Base-by-base conservation (phyloP, 2,329 filamentous ascomycete genomes). In the Colletotrichum sp. region DNA sequence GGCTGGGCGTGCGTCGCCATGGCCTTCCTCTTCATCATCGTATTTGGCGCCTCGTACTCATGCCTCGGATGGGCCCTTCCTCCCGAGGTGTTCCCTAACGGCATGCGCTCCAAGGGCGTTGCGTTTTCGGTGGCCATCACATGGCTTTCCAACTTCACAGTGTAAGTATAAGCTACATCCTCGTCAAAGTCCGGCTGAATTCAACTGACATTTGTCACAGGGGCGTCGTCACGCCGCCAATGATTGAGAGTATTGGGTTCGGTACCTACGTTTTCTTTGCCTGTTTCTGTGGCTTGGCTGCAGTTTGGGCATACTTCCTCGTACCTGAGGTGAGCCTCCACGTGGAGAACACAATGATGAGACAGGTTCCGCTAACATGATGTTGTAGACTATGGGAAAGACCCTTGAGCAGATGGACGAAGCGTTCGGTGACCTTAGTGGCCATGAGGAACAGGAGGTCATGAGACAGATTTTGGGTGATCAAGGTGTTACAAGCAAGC, bases 191-290 rank as follows among this genome's bases (percentile, higher is more conserved):
- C 43, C 1, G 10, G 43, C n/a, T 8, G 22, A n/a, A 22, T 13
- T 4, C 0, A 2, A 13, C 43, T 52, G 43, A 52, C 43, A 13
- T 22, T 8, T n/a, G n/a, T 8, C 0, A 52, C 12, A 52, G 43
- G 6, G 75, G 70, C 8, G 62, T 76, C 79, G 88, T 90, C n/a
- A 91, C 89, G 0, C 91, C 90, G 0, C 88, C 88, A 1, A 85
- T 92, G 60, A 84, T 91, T 8, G 82, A 89, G 70, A 86, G 88
- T 56, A 89, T 87, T 0, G 84, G 83, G 1, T 88, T 83, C 74
- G 86, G 86, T 1, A 86, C 86, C 0, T 93, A 92, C 77, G 86
- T 92, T 60, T 93, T 93, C 84, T 93, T 93, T 76, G 89, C 88
- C 1, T 83, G 86, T 5, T 90, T 91, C 77, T 90, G 88, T 76